Base-by-base conservation (phyloP, 495 filamentous ascomycete species). In the Aspergillus indologenus region DNA sequence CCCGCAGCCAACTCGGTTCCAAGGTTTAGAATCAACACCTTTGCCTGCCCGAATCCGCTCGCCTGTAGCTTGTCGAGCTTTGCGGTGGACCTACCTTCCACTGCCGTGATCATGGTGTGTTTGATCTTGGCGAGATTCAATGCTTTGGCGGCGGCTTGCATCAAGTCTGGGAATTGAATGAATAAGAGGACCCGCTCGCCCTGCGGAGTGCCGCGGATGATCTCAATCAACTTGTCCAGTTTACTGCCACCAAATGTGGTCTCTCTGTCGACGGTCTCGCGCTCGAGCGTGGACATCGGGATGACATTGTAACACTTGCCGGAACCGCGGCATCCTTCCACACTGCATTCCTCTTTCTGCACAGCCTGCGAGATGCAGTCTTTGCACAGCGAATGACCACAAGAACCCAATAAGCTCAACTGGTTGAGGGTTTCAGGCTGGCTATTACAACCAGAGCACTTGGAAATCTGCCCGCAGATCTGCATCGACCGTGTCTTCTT, bases 1-100 rank as follows among this genome's bases (percentile, higher is more conserved):
- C 91, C 91, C 9, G 89, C 83, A 18, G 90, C 83, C 52, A 81
- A 78, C n/a, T 81, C 83, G 56, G 79, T 77, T 5, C 80, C 80
- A 4, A 90, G 75, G 56, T 85, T 83, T 19, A 96, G 68, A n/a
- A 94, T 69, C 31, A 91, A 67, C 1, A 89, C 83, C 62, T 81
- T 81, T 3, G 71, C 71, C 17, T 70, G 54, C 2, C 58, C 60
- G 24, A 64, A 66, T 1, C 65, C 52, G 0, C 53, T 58, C 23
- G 73, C 70, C 19, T 80, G 71, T 61, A 85, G 84, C 7, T 69
- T 51, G 12, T 77, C 67, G n/a, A 85, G 69, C 31, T 71, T 68
- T 12, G 71, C 60, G 0, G 54, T 59, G 5, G 70, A 68, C 12
- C 52, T 63, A 21, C 53, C 59, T 52, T 59, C 67, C 54, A 61